Base-by-base conservation (phyloP, 208 protist species). In the Wallacemonas collosoma region DNA sequence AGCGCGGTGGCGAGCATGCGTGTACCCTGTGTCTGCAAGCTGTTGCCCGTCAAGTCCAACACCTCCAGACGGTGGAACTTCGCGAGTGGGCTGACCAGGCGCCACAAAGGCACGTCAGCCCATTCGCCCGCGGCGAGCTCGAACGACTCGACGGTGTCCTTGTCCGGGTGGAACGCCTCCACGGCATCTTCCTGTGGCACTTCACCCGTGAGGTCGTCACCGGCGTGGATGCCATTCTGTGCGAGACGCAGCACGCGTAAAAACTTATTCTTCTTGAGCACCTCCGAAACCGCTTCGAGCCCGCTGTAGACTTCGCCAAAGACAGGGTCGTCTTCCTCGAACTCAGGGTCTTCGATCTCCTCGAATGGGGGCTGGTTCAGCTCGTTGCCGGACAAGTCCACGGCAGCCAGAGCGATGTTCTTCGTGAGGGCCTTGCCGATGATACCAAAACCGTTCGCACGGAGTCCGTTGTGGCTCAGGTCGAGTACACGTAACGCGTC, bases 181-280 rank as follows among this genome's bases (percentile, higher is more conserved):
- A 81, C 71, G 4, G 64, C 47, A 1, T 77, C 81, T 41, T 93
- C 88, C 1, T 81, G 75, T 12, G 80, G 81, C 26, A 79, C 73
- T 2, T 68, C 67, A 4, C 50, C 71, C 11, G 75, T 73, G n/a
- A 87, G 53, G 56, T 93, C 88, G n/a, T 87, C 87, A 57, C 88
- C 91, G 39, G 83, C 77, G 85, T 94, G 89, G 60, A 97, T 89
- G 61, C 90, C 80, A 62, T 97, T 97, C 40, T 90, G 58, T 4
- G 68, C 71, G 5, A 97, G 70, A 9, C 81, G 81, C 71, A 97
- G 81, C 58, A 85, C 79, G 17, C 87, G 84, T 55, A 97, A 64
- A 65, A 97, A 95, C 68, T 97, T 97, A 66, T 97, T 97, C 76
- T 95, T 95, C 73, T 94, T 94, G 14, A 97, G 74, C 65, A 97